Percentiles rank a stretch among this genome's conserved stretches.
These are phyloP conservation scores for Viridothelium virens DNA, from an alignment of 495 filamentous ascomycete species.

Conservation along the genomic window DNA sequence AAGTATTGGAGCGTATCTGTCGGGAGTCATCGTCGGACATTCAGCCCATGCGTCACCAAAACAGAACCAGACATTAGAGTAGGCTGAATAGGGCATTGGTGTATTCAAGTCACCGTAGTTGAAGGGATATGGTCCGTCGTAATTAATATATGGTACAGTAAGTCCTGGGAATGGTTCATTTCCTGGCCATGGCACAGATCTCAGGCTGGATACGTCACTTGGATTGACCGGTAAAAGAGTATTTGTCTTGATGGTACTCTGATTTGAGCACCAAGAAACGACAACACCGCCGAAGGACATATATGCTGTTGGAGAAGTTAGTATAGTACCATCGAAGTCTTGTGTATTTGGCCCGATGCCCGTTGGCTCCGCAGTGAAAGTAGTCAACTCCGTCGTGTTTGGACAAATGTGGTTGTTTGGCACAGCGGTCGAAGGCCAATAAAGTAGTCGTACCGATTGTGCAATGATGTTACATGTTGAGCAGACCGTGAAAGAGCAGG, in stretches of 20 bases:
- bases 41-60: not conserved
- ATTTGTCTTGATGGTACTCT: slow-evolving; percentile 5
- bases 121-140: not conserved
- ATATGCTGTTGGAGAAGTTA: slow-evolving; percentile 2
- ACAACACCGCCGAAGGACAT: not conserved
- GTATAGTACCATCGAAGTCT: not conserved
- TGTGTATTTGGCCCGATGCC: not conserved
- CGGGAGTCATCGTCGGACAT: not conserved
- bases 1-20: not conserved
- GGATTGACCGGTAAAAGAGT: slow-evolving; percentile 2
- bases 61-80: not conserved
- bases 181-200: not conserved
- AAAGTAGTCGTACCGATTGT: not conserved
- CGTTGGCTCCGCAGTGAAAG: slow-evolving; percentile 1
- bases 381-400: not conserved
- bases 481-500: not conserved
- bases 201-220: slow-evolving; percentile 1
- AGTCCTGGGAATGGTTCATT: not conserved
- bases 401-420: slow-evolving; percentile 1
- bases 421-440: slow-evolving; percentile 2
- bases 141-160: not conserved
- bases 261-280: not conserved
- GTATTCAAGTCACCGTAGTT: slow-evolving; percentile 1
- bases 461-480: not conserved
- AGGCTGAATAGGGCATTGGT: slow-evolving; percentile 1